Base-by-base conservation (phyloP, 805 yeast genomes). In the Suhomyces xylopsoci region DNA sequence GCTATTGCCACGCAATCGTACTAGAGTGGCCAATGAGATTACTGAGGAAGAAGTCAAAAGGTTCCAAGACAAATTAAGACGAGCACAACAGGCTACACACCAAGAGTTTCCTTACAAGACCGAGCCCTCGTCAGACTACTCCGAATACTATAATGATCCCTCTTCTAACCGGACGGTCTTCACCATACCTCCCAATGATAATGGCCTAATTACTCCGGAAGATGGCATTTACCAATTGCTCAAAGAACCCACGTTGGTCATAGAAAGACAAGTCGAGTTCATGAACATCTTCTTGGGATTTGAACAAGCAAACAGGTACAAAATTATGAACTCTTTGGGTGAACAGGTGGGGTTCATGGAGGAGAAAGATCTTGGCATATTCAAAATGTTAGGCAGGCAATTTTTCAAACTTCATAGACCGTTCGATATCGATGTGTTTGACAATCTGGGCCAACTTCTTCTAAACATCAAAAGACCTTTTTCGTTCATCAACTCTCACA, bases 231-330 rank as follows among this genome's bases (percentile, higher is more conserved):
- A 82, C 26, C 74, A 77, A 43, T 72, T 92, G 5, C 70, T 93
- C 41, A 79, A 79, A 42, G 90, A 90, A 60, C 97, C 97, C 1
- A 87, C 93, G 4, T 68, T 93, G 19, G 90, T 93, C 0, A 82
- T 94, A 45, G 97, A 93, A 63, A 79, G 99, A 52, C 88, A 89
- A 63, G 76, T 94, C 22, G 98, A 94, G 71, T 79, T 86, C 74
- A 85, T 90, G 90, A 92, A 90, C 63, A 76, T 94, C 15, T 79
- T 91, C 50, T 64, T 92, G 10, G 97, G 97, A 1, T 90, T 88
- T 61, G 98, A 93, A 66, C 98, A 94, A 70, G 90, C 94, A 1
- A 93, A 92, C 65, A 74, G 79, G 57, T 93, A 93, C 64, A 78
- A 76, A 10, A 79, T 94, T 44, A 78, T 85, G 83, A 87, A 90